Evolutionary conservation across 2,329 filamentous ascomycete species (phyloP).

Genomic region (Xylaria arbuscula): DNA sequence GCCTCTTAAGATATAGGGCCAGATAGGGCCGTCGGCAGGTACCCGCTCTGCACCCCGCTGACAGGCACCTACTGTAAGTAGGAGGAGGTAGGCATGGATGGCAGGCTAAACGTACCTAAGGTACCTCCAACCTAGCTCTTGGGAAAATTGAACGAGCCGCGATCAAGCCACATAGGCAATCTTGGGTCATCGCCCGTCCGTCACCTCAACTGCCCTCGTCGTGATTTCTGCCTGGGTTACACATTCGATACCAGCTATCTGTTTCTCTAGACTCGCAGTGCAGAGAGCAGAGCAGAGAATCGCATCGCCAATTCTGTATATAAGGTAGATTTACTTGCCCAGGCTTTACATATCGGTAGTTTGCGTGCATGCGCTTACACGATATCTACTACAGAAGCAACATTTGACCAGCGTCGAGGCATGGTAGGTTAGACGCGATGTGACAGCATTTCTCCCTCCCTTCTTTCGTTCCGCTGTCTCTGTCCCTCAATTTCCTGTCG

Average conservation of each 20-base stretch:
- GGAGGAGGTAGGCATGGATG: background rate
- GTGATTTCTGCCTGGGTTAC: conserved; percentile 1
- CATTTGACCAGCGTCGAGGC: conserved; percentile 21
- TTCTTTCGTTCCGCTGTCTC: background rate
- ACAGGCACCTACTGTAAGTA: no score
- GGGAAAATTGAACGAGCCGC: conserved; percentile 29
- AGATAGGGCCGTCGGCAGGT: conserved; percentile 34
- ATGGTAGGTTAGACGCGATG: conserved; percentile 19
- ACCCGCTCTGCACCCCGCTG: conserved; percentile 37
- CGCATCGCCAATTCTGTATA: background rate
- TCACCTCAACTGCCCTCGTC: conserved; percentile 18
- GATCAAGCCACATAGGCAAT: conserved; percentile 39
- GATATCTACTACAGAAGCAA: conserved; percentile 13
- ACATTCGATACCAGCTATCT: conserved; percentile 18
- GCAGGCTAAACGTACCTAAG: background rate
- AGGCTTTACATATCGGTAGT: background rate
- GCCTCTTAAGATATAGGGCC: conserved; percentile 27
- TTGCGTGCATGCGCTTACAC: conserved; percentile 26
- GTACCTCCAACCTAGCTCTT: conserved; percentile 2
- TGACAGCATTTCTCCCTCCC: background rate
- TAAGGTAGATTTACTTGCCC: background rate
- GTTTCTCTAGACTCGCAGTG: conserved; percentile 12
- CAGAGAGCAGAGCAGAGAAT: conserved; percentile 10
- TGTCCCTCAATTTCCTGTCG: background rate
- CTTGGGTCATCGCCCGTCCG: conserved; percentile 19